Conservation (phyloP, 1,284 basidiomycete species). For the Pascua sp. region DNA sequence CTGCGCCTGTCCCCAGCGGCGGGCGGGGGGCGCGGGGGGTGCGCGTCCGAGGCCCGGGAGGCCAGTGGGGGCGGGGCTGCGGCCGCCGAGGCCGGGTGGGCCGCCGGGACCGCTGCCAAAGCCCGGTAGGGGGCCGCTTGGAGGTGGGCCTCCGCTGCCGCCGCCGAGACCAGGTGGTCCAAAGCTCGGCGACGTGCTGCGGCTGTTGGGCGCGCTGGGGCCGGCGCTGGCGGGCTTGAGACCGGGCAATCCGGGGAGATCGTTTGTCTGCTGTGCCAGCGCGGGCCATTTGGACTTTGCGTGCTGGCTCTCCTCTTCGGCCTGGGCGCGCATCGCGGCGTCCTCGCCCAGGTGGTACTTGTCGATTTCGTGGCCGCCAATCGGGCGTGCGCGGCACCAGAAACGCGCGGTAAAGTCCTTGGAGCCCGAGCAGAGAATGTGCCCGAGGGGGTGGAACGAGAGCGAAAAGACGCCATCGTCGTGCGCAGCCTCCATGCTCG, state of each 20-base stretch:
- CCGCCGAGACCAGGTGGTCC: constrained; percentile 5
- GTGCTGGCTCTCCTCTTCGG: constrained; percentile 33
- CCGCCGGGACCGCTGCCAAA: background rate
- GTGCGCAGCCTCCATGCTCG: constrained; percentile 84
- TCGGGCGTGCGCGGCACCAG: constrained; percentile 79
- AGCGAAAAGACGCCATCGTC: constrained; percentile 96
- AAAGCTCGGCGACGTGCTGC: background rate
- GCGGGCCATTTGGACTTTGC: constrained; percentile 14
- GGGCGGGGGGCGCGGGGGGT: background rate
- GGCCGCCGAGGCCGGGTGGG: constrained; percentile 2
- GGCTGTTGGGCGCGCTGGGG: too few species aligned
- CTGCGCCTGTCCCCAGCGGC: background rate
- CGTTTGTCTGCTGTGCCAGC: constrained; percentile 6
- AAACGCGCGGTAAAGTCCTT: constrained; percentile 98
- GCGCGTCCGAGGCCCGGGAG: background rate
- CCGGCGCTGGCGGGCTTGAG: background rate
- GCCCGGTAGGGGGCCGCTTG: background rate
- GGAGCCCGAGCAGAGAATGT: constrained; percentile 84
- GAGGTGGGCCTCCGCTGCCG: background rate
- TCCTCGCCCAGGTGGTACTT: constrained; percentile 47
- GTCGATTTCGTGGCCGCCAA: constrained; percentile 62
- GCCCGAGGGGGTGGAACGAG: constrained; percentile 91
- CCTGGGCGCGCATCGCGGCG: constrained; percentile 45
- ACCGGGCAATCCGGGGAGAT: constrained; percentile 10
- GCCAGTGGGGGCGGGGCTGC: background rate